Conservation (phyloP, 1,139 yeast species). For the Pneumocystis oryctolagi region DNA sequence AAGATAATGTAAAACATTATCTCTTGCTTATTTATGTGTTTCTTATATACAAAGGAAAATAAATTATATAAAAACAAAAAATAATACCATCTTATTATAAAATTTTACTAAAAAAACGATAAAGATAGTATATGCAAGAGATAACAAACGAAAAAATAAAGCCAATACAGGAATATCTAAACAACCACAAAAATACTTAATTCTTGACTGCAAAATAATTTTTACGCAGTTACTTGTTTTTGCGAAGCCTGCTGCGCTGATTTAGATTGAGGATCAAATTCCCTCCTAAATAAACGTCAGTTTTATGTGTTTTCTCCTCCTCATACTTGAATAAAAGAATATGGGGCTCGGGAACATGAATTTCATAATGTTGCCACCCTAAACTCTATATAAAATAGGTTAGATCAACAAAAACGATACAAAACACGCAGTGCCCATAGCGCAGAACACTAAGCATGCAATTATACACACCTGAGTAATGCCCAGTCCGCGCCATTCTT, state of each 20-base stretch:
- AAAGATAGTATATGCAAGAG: background rate
- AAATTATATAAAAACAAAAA: background rate
- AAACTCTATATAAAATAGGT: constrained; percentile 31
- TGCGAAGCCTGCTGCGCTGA: background rate
- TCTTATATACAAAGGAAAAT: background rate
- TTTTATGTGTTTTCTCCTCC: background rate
- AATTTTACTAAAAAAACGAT: background rate
- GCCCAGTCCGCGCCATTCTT: constrained; percentile 97
- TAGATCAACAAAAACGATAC: background rate
- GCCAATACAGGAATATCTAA: background rate
- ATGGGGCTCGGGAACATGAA: constrained; percentile 98
- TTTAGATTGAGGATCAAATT: background rate
- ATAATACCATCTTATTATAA: background rate
- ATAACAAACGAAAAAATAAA: background rate
- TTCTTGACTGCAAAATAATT: background rate
- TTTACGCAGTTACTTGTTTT: background rate
- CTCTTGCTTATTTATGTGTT: background rate
- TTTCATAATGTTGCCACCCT: constrained; percentile 97
- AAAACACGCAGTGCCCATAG: background rate
- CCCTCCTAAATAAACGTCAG: background rate
- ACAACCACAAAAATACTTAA: background rate
- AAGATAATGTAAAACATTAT: no score
- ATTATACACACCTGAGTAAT: constrained; percentile 50
- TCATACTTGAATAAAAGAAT: constrained; percentile 60
- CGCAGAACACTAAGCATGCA: background rate